Percentiles rank a stretch among this genome's conserved stretches.
These are phyloP conservation scores for Pisolithus sp. DNA, from an alignment of 768 basidiomycete species.

Conservation along the genomic window DNA sequence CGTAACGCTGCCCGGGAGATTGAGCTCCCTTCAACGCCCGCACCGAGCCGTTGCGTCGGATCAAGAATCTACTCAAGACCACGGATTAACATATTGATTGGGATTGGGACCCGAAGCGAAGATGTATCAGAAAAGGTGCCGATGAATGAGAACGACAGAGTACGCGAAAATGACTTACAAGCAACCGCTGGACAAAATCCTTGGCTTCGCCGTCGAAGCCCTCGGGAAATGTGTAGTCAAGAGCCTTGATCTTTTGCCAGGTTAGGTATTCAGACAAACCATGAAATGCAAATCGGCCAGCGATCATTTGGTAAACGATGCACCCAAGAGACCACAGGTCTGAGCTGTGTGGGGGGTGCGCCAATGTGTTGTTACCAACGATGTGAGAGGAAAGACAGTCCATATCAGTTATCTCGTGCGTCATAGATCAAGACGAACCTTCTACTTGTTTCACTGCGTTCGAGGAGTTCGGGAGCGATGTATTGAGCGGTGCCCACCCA, in stretches of 20 bases:
- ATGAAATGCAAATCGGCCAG: conserved; percentile 87
- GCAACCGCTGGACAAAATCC: conserved; percentile 69
- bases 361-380: neutral
- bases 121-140: neutral
- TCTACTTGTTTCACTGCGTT: conserved; percentile 64
- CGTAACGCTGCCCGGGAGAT: conserved; percentile 45
- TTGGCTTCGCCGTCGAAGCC: conserved; percentile 77
- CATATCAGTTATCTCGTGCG: no score
- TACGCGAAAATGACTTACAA: conserved; percentile 39
- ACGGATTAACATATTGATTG: neutral
- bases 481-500: conserved; percentile 92
- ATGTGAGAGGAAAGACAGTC: neutral
- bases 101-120: neutral
- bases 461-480: conserved; percentile 80
- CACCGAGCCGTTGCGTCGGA: conserved; percentile 55
- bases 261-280: conserved; percentile 90
- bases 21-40: conserved; percentile 34
- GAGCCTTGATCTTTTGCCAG: conserved; percentile 87
- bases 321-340: conserved; percentile 97
- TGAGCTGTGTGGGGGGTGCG: conserved; percentile 47
- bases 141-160: conserved; percentile 3
- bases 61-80: conserved; percentile 46
- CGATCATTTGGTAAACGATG: conserved; percentile 88
- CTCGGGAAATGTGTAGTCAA: conserved; percentile 83
- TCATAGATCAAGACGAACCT: conserved; percentile 40